These are phyloP conservation scores for Citrullus amarus DNA, from an alignment of 306 rosid genomes.

Conservation along the genomic window DNA sequence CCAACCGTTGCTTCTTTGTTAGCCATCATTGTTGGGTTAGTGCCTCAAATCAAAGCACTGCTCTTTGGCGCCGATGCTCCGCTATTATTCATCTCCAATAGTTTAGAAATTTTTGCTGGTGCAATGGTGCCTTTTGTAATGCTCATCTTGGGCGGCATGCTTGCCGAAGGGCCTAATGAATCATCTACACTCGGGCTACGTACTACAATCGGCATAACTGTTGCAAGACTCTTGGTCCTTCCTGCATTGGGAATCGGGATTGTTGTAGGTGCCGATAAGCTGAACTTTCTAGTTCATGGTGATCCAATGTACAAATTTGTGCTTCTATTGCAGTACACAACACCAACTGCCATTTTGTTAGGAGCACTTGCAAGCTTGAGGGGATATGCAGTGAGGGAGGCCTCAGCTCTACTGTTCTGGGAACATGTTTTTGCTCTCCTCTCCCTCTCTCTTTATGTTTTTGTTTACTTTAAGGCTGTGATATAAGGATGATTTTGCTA, in stretches of 20 bases:
- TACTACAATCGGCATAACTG: slow-evolving; percentile 59
- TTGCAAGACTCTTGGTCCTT: slow-evolving; percentile 78
- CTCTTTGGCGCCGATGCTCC: slow-evolving; percentile 52
- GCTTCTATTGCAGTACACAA: slow-evolving; percentile 66
- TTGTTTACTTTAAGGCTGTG: slow-evolving; percentile 38
- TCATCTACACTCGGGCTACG: slow-evolving; percentile 49
- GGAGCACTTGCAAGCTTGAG: slow-evolving; percentile 86
- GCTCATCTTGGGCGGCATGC: slow-evolving; percentile 88
- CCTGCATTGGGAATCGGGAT: slow-evolving; percentile 69
- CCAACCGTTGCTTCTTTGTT: slow-evolving; percentile 66
- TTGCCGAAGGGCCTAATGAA: slow-evolving; percentile 81
- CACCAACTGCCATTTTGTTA: slow-evolving; percentile 80
- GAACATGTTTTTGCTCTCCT: slow-evolving; percentile 69
- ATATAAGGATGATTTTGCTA: not conserved
- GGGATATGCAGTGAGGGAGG: slow-evolving; percentile 76
- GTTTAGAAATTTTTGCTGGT: slow-evolving; percentile 50
- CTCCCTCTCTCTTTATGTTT: slow-evolving; percentile 49
- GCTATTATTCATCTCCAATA: slow-evolving; percentile 47
- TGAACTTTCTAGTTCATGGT: slow-evolving; percentile 29
- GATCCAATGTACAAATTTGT: slow-evolving; percentile 63
- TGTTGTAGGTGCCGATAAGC: slow-evolving; percentile 33
- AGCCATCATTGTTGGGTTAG: slow-evolving; percentile 53
- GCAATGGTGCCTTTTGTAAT: slow-evolving; percentile 83
- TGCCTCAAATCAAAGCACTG: slow-evolving; percentile 48
- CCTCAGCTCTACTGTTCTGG: slow-evolving; percentile 85